Base-by-base conservation (phyloP, 441 rosid species). In the Populus hybrid region DNA sequence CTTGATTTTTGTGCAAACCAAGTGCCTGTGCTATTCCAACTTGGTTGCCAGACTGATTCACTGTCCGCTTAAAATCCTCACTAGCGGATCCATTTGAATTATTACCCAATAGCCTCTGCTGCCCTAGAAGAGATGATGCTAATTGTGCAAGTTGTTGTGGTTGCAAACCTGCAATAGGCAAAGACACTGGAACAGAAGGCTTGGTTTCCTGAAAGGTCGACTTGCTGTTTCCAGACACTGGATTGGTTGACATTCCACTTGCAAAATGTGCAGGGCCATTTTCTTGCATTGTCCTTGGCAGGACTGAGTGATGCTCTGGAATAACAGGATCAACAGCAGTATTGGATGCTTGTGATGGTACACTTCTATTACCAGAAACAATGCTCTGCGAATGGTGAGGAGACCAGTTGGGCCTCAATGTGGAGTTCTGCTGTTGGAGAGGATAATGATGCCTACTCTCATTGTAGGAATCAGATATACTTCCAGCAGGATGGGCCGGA, bases 121-220 rank as follows among this genome's bases (percentile, higher is more conserved):
- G 95, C 76, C 92, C 94, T 11, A 88, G 86, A 77, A 90, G 87
- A 77, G 93, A 87, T 23, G 97, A 90, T 36, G 92, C 90, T 82
- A 95, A 77, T 68, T 90, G 94, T 29, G 94, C 89, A 79, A 95
- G 87, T 73, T 85, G 97, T 76, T 90, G 93, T 16, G 95, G 88
- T 79, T 90, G 90, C 80, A 94, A 82, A 71, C 85, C 84, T 50
- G 88, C 66, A 74, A 81, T 45, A 64, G 90, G 82, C 78, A 66
- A 71, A 24, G 94, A 85, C 56, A 75, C 72, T 64, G 69, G 64
- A 66, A 69, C 74, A 63, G 80, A 56, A 18, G 82, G 70, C 66
- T 77, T 77, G 29, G 77, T 77, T 66, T 79, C 82, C 35, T 50
- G 75, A 72, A 72, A 21, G 35, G 74, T 31, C 42, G 70, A 64